These are phyloP conservation scores for Apiospora kogelbergensis DNA, from an alignment of 2,329 filamentous ascomycete genomes.

Conservation along the genomic window DNA sequence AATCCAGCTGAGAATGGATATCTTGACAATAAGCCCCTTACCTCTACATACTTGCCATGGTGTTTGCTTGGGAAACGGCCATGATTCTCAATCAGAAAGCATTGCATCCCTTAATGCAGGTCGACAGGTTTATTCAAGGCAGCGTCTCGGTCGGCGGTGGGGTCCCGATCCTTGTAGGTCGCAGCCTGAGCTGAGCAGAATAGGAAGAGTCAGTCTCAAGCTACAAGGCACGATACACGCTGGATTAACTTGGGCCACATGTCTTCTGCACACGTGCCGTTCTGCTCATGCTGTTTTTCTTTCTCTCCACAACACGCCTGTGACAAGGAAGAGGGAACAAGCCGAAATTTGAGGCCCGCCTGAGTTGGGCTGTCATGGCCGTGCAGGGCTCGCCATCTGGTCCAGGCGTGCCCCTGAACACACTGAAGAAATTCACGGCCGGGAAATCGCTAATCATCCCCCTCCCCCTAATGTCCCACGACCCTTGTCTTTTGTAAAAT, in stretches of 20 bases:
- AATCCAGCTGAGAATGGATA: background rate
- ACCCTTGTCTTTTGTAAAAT: background rate
- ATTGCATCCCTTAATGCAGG: background rate
- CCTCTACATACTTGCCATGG: background rate
- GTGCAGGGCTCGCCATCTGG: background rate
- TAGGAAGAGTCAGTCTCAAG: background rate
- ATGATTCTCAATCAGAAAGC: background rate
- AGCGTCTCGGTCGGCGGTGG: background rate
- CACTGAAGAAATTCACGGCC: too few species aligned
- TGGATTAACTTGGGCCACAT: background rate
- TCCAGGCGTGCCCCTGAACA: background rate
- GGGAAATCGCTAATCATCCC: background rate
- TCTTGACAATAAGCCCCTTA: background rate
- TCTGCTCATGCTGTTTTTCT: background rate
- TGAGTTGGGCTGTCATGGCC: background rate
- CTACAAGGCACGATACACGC: background rate
- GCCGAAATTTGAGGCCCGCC: slow-evolving; percentile 1
- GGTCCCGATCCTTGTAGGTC: background rate
- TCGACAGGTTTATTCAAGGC: background rate
- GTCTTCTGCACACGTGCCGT: too few species aligned
- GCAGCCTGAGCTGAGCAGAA: background rate
- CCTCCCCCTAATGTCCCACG: background rate
- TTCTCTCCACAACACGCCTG: background rate
- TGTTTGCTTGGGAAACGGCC: too few species aligned
- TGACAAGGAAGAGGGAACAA: background rate